Evolutionary conservation across 306 rosid genomes (phyloP).

Genomic region (Carpinus fangiana): DNA sequence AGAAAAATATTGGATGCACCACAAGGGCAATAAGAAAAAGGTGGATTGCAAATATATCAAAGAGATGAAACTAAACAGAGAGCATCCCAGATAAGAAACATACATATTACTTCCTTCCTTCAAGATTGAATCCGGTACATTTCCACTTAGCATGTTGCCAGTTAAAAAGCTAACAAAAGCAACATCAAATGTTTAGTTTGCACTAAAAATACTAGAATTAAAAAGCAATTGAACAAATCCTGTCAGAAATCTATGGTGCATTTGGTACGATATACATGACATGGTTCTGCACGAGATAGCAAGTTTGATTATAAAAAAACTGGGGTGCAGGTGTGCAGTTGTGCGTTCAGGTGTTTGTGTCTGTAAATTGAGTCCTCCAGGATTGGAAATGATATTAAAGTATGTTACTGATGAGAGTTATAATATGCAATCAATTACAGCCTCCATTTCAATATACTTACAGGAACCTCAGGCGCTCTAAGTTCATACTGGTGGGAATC

Average conservation of each 20-base stretch:
- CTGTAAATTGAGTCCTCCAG: not conserved
- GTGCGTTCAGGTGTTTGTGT: not conserved
- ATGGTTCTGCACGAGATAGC: constrained; percentile 13
- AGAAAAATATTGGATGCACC: not conserved
- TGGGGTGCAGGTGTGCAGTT: not conserved
- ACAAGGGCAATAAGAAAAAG: constrained; percentile 1
- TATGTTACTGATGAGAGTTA: not conserved
- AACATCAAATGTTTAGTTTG: constrained; percentile 23
- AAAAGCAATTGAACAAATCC: constrained; percentile 2
- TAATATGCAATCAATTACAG: not conserved
- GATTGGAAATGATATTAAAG: not conserved
- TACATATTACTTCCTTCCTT: constrained; percentile 70
- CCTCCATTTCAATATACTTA: constrained; percentile 37
- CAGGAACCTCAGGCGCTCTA: constrained; percentile 52
- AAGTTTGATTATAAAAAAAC: not conserved
- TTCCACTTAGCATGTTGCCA: constrained; percentile 69
- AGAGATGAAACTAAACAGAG: constrained; percentile 17
- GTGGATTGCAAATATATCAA: not conserved
- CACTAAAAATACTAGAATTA: constrained; percentile 20
- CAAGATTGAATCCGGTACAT: constrained; percentile 62
- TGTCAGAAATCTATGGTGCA: not conserved
- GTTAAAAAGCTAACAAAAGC: constrained; percentile 65
- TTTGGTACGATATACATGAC: not conserved
- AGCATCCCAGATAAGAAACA: constrained; percentile 35
- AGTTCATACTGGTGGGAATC: constrained; percentile 47